Conservation (phyloP, 495 filamentous ascomycete species). For the Penicillium angulare region DNA sequence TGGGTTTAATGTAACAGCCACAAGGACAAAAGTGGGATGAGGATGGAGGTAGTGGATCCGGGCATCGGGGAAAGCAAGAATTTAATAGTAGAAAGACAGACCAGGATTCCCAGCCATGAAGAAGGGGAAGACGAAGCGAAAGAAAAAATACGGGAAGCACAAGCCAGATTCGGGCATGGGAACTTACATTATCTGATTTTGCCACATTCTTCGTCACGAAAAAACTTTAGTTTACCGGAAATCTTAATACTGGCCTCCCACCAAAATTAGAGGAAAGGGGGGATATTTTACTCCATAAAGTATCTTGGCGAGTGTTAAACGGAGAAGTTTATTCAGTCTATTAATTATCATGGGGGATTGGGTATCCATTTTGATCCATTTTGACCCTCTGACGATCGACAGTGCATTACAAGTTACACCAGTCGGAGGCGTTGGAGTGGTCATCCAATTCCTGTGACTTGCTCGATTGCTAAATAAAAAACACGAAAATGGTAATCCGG, state of each 20-base stretch:
- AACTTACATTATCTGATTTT: conserved; percentile 33
- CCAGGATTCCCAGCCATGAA: background rate
- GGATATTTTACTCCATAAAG: conserved; percentile 7
- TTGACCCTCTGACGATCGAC: conserved; percentile 21
- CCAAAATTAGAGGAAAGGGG: background rate
- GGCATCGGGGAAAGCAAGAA: conserved; percentile 15
- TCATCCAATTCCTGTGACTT: background rate
- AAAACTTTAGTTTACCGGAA: background rate
- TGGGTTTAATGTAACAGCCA: background rate
- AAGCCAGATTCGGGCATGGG: conserved; percentile 11
- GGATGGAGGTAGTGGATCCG: conserved; percentile 19
- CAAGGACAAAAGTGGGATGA: conserved; percentile 24
- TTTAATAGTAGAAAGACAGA: too few relatives aligned
- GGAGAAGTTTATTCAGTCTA: conserved; percentile 5
- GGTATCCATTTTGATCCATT: conserved; percentile 21
- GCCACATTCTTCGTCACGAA: conserved; percentile 23
- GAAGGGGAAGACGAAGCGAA: conserved; percentile 6
- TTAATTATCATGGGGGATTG: conserved; percentile 11
- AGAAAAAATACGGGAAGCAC: conserved; percentile 15
- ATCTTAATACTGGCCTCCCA: too few relatives aligned
- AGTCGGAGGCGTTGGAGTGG: conserved; percentile 6
- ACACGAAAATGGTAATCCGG: background rate
- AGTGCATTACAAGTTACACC: conserved; percentile 13
- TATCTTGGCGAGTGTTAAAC: too few relatives aligned
- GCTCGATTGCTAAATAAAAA: background rate